A percentile compares a stretch with the other conserved stretches of the same genome.
These are phyloP conservation scores for Aegilops sharonensis DNA, from an alignment of 176 grass and related monocot genomes.

Conservation along the genomic window DNA sequence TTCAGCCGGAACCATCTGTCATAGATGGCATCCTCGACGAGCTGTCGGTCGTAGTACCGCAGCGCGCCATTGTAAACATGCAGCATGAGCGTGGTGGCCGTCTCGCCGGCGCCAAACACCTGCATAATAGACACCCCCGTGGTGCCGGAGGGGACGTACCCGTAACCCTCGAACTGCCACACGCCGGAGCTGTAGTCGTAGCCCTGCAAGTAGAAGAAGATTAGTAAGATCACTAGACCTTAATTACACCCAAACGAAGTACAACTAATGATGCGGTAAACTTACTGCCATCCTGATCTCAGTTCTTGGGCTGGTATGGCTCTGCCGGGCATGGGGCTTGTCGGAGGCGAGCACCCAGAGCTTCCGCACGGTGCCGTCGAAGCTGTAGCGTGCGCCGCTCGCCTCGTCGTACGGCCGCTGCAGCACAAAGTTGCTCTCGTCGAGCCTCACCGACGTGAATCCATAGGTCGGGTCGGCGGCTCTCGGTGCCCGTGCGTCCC, in stretches of 20 bases:
- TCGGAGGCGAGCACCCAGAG: slow-evolving; percentile 47
- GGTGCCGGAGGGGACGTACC: slow-evolving; percentile 34
- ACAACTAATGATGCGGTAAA: too few species aligned
- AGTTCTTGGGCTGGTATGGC: slow-evolving; percentile 37
- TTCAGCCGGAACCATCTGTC: slow-evolving; percentile 57
- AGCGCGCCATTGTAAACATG: slow-evolving; percentile 30
- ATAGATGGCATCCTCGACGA: slow-evolving; percentile 38
- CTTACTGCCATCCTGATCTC: slow-evolving; percentile 38
- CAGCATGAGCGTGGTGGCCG: slow-evolving; percentile 39
- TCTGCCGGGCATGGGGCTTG: neutral
- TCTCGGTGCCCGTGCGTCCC: neutral
- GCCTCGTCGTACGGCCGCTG: slow-evolving; percentile 34
- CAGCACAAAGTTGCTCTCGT: slow-evolving; percentile 31
- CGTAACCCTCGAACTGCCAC: slow-evolving; percentile 59
- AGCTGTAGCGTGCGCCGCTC: slow-evolving; percentile 11
- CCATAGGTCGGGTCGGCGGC: slow-evolving; percentile 25
- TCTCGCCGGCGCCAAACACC: slow-evolving; percentile 12
- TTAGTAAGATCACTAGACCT: neutral
- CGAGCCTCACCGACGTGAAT: slow-evolving; percentile 39
- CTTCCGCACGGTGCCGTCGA: slow-evolving; percentile 19
- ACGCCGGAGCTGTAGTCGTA: slow-evolving; percentile 29
- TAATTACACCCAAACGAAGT: neutral
- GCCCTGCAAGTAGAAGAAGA: neutral
- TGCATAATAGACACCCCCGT: slow-evolving; percentile 52
- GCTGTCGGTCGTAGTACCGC: slow-evolving; percentile 8